Base-by-base conservation (phyloP, 164 flowering plant species). In the Pachysandra terminalis region DNA sequence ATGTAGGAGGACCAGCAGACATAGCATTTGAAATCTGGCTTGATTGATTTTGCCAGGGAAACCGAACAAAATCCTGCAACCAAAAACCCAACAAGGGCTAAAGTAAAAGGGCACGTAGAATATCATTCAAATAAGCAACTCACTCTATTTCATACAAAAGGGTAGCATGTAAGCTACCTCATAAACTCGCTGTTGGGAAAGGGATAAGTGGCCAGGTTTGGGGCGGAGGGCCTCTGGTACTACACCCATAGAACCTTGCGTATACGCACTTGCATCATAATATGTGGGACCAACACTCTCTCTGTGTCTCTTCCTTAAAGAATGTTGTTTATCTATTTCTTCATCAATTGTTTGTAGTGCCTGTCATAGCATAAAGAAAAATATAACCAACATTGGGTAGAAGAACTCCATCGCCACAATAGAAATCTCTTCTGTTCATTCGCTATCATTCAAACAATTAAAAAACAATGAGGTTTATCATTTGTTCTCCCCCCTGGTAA, bases 341-440 rank as follows among this genome's bases (percentile, higher is more conserved):
- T 82, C 87, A 80, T 93, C 98, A 77, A 96, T 88, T 27, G 90
- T 82, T 82, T 90, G 93, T 57, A 88, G 66, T 14, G 98, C 99
- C 99, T 96, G 75, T n/a, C 25, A 61, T 24, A 24, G 52, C 13
- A 61, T 21, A 10, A 24, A 61, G 7, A 53, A 59, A 68, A 13
- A 59, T 6, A 32, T 32, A 32, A 32, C 37, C 37, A 3, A 32
- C 7, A 32, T 32, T 32, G 37, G 7, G 7, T 32, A 32, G 37
- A 32, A 32, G 37, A 32, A 32, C 37, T 32, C 37, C 37, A 32
- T 32, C 7, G 3, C 37, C 37, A 32, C 7, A 32, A 32, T 32
- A 32, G 37, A 32, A 32, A 32, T 32, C 37, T 32, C 37, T 32
- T 32, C n/a, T 32, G 7, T 32, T 32, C 37, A 32, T 32, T 7